Conservation (phyloP, 179 eudicot genomes). For the Silene coronaria region DNA sequence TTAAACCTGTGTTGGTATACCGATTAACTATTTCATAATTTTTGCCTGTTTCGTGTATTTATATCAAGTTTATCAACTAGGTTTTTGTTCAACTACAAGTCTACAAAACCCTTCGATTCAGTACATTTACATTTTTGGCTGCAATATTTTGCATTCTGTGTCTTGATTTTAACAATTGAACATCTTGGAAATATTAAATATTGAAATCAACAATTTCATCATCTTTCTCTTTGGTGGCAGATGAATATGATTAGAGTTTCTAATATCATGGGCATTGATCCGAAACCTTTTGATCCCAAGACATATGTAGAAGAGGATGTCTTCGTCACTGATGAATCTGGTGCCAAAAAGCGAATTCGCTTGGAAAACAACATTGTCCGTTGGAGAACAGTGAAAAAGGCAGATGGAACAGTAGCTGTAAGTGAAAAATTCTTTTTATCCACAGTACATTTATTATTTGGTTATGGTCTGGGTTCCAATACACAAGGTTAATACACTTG, state of each 20-base stretch:
- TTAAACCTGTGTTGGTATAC: neutral
- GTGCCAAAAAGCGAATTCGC: constrained; percentile 81
- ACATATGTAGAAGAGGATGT: constrained; percentile 81
- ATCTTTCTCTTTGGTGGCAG: constrained; percentile 39
- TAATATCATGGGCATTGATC: constrained; percentile 95
- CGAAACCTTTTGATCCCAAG: constrained; percentile 94
- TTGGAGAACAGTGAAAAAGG: constrained; percentile 70
- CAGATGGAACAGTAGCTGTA: constrained; percentile 74
- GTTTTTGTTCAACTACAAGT: neutral
- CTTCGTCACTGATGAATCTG: constrained; percentile 94
- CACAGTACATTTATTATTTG: neutral
- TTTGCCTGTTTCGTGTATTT: neutral
- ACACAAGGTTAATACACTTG: neutral
- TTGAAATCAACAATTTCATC: neutral
- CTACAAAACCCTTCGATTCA: neutral
- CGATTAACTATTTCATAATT: neutral
- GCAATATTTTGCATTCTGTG: neutral
- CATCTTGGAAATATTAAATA: neutral
- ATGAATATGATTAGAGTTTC: constrained; percentile 95
- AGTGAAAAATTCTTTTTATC: constrained; percentile 26
- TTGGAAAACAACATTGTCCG: constrained; percentile 94
- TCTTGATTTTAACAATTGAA: constrained; percentile 2
- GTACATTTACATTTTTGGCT: neutral
- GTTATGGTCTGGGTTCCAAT: neutral
- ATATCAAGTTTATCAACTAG: neutral